phyloP scores from a whole-genome alignment of 768 basidiomycete genomes.

The Chalciporus chontae region DNA sequence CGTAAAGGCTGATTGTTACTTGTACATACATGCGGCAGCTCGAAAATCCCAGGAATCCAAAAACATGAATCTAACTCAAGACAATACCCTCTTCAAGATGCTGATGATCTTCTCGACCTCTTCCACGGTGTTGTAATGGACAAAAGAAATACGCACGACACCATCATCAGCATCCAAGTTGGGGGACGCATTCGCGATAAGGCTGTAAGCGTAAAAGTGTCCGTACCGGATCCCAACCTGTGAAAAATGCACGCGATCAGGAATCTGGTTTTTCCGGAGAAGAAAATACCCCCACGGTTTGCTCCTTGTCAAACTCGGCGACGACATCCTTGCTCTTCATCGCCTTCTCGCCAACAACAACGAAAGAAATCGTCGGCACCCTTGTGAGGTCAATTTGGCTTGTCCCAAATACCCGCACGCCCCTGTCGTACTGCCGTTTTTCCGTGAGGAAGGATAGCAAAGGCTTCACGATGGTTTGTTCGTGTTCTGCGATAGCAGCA shows the following conservation, averaged over 20 bases:
- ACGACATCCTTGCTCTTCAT: slow-evolving; percentile 65
- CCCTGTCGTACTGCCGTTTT: slow-evolving; percentile 46
- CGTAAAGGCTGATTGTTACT: not conserved
- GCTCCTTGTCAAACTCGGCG: slow-evolving; percentile 57
- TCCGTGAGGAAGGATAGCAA: slow-evolving; percentile 55
- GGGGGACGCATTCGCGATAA: slow-evolving; percentile 51
- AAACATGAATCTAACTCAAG: not conserved
- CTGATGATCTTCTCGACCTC: slow-evolving; percentile 62
- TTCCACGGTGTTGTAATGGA: slow-evolving; percentile 75
- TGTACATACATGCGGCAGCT: not conserved
- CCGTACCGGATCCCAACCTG: slow-evolving; percentile 79
- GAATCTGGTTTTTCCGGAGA: not conserved
- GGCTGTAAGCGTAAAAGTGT: slow-evolving; percentile 72
- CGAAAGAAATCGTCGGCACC: slow-evolving; percentile 70
- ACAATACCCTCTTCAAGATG: slow-evolving; percentile 50
- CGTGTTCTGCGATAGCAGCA: slow-evolving; percentile 56
- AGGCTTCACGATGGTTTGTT: slow-evolving; percentile 52
- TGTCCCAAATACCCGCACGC: slow-evolving; percentile 67
- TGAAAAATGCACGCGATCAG: not conserved
- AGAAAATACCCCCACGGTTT: slow-evolving; percentile 45
- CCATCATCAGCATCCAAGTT: slow-evolving; percentile 60
- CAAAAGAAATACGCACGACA: slow-evolving; percentile 70
- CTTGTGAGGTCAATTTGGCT: slow-evolving; percentile 41
- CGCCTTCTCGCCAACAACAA: slow-evolving; percentile 55
- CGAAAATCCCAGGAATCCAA: not conserved